Evolutionary conservation across 192 early-diverging fungal genomes (phyloP).

Genomic region (Backusella morwellensis): DNA sequence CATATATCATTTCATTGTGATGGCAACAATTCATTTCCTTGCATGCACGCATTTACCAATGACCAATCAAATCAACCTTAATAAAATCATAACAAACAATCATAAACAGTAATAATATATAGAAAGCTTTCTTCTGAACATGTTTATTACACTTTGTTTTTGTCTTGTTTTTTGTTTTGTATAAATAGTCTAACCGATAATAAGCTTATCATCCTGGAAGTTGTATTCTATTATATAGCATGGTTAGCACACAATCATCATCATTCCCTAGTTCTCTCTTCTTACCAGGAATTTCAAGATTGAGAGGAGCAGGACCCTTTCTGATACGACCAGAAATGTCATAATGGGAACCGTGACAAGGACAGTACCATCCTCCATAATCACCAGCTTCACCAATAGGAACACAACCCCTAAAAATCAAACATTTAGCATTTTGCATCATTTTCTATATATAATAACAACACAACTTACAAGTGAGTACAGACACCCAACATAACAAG

Average conservation of each 20-base stretch:
- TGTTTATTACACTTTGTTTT: background rate
- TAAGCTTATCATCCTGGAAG: slow-evolving; percentile 77
- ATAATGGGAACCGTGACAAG: slow-evolving; percentile 99
- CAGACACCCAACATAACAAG: slow-evolving; percentile 88
- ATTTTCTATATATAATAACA: background rate
- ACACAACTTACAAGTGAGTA: slow-evolving; percentile 45
- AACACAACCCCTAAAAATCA: slow-evolving; percentile 89
- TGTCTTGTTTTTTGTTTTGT: background rate
- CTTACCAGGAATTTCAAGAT: slow-evolving; percentile 92
- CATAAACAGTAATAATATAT: background rate
- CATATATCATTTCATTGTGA: background rate
- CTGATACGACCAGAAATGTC: slow-evolving; percentile 98
- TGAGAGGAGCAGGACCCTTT: slow-evolving; percentile 97
- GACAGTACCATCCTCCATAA: slow-evolving; percentile 99
- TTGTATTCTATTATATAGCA: slow-evolving; percentile 40
- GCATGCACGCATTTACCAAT: background rate
- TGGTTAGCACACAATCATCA: background rate
- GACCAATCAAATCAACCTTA: background rate
- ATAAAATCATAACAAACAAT: too few species aligned
- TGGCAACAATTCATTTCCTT: background rate
- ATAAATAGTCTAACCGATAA: slow-evolving; percentile 72
- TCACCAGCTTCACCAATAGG: slow-evolving; percentile 98
- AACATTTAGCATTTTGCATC: background rate
- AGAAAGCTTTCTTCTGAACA: background rate
- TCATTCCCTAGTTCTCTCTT: background rate